Base-by-base conservation (phyloP, 345 rosid species). In the Pistacia vera region DNA sequence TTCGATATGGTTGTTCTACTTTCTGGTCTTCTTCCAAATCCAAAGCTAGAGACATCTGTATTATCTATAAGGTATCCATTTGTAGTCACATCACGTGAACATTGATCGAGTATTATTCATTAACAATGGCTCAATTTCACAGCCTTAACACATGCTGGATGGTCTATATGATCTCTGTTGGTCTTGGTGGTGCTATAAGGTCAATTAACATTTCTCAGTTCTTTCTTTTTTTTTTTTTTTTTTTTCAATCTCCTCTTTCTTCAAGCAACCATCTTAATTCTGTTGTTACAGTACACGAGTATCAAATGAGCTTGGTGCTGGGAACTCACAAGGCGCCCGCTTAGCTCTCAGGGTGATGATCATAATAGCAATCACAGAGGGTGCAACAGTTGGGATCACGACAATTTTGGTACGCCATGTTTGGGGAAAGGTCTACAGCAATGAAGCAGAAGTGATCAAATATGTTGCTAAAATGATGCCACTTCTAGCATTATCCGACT, bases 141-240 rank as follows among this genome's bases (percentile, higher is more conserved):
- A 87, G 90, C 87, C 86, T 92, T 71, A 92, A 90, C 79, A 88
- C 93, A 75, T 81, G 87, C 64, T 82, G 91, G 86, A 90, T 87
- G 76, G 88, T 88, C 65, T 88, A 86, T 77, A 88, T 86, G 94
- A 81, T 90, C 81, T 84, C 97, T 28, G 86, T 88, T 61, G 93
- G 93, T 4, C 90, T 90, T 22, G 88, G 94, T 41, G 89, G 91
- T 22, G 86, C 91, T 55, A 86, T 90, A 76, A 90, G 93, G 97
- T 89, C 22, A 66, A 78, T 49, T n/a, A 38, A 16, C 20, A 44
- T 17, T 2, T 41, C n/a, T 25, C 18, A 4, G 11, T 35, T 35
- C 1, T 25, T 25, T 25, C 25, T 25, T 25, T 25, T 20, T 46
- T 28, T 36, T 11, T 46, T 66, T 18, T 9, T 36, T 22, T 14